A percentile compares a stretch with the other conserved stretches of the same genome.
These are phyloP conservation scores for Carex littledalei DNA, from an alignment of 176 grass and related monocot genomes.

Conservation along the genomic window DNA sequence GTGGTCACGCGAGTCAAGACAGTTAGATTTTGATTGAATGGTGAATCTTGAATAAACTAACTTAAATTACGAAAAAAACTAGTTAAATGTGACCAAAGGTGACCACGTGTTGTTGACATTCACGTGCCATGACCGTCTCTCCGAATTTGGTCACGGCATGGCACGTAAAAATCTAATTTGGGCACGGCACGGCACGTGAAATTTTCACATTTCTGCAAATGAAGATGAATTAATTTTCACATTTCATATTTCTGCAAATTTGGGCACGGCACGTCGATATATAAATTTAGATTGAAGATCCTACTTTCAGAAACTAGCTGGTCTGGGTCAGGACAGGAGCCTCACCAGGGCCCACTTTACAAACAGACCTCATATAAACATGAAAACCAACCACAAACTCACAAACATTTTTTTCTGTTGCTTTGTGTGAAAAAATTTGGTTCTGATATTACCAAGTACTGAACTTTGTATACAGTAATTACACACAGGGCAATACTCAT, in stretches of 20 bases:
- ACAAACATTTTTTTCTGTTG: neutral
- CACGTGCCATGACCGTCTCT: too few relatives aligned
- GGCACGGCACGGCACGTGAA: too few relatives aligned
- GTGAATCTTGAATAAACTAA: too few relatives aligned
- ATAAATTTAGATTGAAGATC: neutral
- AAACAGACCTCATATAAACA: neutral
- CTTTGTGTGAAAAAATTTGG: neutral
- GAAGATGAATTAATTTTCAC: too few relatives aligned
- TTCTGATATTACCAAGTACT: neutral
- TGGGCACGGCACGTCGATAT: neutral
- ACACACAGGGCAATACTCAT: neutral
- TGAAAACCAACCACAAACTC: neutral
- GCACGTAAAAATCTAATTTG: too few relatives aligned
- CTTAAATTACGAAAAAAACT: too few relatives aligned
- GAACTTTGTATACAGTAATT: neutral
- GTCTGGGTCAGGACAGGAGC: neutral
- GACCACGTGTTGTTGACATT: too few relatives aligned
- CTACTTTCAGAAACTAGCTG: neutral
- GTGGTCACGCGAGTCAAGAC: too few relatives aligned
- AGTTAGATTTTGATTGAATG: too few relatives aligned
- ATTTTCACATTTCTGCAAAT: neutral
- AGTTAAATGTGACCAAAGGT: too few relatives aligned
- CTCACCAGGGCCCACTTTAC: neutral
- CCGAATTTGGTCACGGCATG: too few relatives aligned
- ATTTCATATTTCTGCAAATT: too few relatives aligned